Evolutionary conservation across 2,329 filamentous ascomycete species (phyloP).

Genomic region (Fusarium lyarnte): DNA sequence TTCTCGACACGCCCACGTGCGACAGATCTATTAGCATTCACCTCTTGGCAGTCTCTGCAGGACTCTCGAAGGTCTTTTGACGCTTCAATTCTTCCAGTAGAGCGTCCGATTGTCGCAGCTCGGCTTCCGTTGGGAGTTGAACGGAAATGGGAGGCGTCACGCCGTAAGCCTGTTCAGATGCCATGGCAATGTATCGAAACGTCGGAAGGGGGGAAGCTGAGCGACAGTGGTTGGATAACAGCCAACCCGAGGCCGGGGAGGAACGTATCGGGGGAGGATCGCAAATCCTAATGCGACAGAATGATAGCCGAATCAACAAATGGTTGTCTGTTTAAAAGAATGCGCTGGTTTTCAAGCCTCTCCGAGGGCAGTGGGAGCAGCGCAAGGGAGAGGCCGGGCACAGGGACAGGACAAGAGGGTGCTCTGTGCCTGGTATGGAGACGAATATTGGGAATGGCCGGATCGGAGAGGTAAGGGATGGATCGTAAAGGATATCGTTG

Average conservation of each 20-base stretch:
- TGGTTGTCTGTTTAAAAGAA: neutral
- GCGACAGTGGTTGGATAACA: neutral
- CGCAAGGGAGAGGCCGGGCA: conserved; percentile 34
- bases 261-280: neutral
- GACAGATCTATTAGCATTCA: conserved; percentile 47
- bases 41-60: conserved; percentile 85
- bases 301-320: neutral
- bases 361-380: conserved; percentile 33
- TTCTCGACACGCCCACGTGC: neutral
- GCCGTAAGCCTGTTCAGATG: conserved; percentile 61
- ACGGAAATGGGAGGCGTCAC: conserved; percentile 87
- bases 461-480: conserved; percentile 16
- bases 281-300: neutral
- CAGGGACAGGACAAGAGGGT: conserved; percentile 1
- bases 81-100: conserved; percentile 85
- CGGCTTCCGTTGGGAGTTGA: conserved; percentile 77
- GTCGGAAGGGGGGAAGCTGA: neutral
- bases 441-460: conserved; percentile 22
- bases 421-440: conserved; percentile 25
- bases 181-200: conserved; percentile 42
- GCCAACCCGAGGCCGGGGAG: neutral
- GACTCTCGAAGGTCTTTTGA: conserved; percentile 91
- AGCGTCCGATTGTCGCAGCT: conserved; percentile 79
- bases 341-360: conserved; percentile 29
- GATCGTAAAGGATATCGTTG: conserved; percentile 21